Evolutionary conservation across 768 basidiomycete genomes (phyloP).

Genomic region (Trichaptum fuscoviolaceum): DNA sequence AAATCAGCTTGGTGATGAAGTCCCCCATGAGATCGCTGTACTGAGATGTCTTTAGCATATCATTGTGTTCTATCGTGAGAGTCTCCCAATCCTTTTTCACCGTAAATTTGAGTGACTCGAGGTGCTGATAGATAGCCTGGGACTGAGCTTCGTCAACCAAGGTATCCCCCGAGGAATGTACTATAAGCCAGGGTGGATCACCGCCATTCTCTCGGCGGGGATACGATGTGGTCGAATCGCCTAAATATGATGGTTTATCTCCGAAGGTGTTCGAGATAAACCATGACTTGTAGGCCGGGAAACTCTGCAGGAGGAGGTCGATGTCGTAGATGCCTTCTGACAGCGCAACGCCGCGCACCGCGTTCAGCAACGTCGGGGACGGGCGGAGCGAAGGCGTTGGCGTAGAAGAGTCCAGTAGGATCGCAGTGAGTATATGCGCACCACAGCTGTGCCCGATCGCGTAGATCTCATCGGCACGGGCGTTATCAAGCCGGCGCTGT

Average conservation of each 20-base stretch:
- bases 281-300: slow-evolving; percentile 64
- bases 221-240: slow-evolving; percentile 41
- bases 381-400: slow-evolving; percentile 43
- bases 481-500: background rate
- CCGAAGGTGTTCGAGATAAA: slow-evolving; percentile 69
- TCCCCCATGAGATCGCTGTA: background rate
- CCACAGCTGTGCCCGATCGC: slow-evolving; percentile 78
- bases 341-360: slow-evolving; percentile 50
- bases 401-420: slow-evolving; percentile 52
- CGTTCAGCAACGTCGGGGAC: slow-evolving; percentile 31
- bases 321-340: slow-evolving; percentile 81
- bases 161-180: slow-evolving; percentile 71
- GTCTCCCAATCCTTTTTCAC: slow-evolving; percentile 30
- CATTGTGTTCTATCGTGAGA: slow-evolving; percentile 50
- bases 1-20: background rate
- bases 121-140: slow-evolving; percentile 48
- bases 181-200: slow-evolving; percentile 57
- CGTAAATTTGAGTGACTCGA: slow-evolving; percentile 31
- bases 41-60: slow-evolving; percentile 31
- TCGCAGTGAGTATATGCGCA: slow-evolving; percentile 72
- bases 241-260: slow-evolving; percentile 37
- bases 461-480: slow-evolving; percentile 31
- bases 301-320: slow-evolving; percentile 54
- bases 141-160: slow-evolving; percentile 63
- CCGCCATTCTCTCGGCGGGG: slow-evolving; percentile 28